Percentiles rank a stretch among this genome's conserved stretches.
These are phyloP conservation scores for Leccinum sublutescens DNA, from an alignment of 768 basidiomycete genomes.

Conservation along the genomic window DNA sequence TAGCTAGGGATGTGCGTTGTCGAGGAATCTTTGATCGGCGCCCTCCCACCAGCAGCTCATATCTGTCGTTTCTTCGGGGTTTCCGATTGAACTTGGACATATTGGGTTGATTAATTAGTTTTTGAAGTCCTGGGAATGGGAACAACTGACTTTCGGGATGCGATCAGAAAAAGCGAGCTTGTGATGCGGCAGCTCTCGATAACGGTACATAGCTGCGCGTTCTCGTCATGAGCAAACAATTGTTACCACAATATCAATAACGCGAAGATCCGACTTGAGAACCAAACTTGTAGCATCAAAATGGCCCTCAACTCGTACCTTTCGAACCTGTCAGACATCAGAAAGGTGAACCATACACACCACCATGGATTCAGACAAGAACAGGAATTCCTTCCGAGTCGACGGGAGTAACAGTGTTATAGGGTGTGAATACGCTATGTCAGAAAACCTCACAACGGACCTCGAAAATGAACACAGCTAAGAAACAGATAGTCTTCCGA, in stretches of 20 bases:
- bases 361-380: conserved; percentile 8
- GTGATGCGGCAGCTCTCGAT: conserved; percentile 9
- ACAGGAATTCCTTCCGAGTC: conserved; percentile 5
- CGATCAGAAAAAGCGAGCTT: conserved; percentile 8
- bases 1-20: not conserved
- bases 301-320: not conserved
- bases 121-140: not conserved
- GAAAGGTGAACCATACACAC: conserved; percentile 2
- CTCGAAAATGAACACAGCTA: not conserved
- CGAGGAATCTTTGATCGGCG: not conserved
- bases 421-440: conserved; percentile 3
- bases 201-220: conserved; percentile 4
- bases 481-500: conserved; percentile 12
- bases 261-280: not conserved
- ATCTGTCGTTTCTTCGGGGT: not conserved
- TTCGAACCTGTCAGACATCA: not conserved
- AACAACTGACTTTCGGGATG: not conserved
- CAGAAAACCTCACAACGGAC: not conserved
- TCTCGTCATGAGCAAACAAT: not conserved
- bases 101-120: not conserved
- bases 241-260: conserved; percentile 2
- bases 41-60: not conserved
- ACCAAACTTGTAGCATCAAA: conserved; percentile 9
- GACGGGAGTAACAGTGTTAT: not conserved
- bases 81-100: not conserved